Conservation (phyloP, 148 eudicot species). For the Heliamphora exappendiculata region DNA sequence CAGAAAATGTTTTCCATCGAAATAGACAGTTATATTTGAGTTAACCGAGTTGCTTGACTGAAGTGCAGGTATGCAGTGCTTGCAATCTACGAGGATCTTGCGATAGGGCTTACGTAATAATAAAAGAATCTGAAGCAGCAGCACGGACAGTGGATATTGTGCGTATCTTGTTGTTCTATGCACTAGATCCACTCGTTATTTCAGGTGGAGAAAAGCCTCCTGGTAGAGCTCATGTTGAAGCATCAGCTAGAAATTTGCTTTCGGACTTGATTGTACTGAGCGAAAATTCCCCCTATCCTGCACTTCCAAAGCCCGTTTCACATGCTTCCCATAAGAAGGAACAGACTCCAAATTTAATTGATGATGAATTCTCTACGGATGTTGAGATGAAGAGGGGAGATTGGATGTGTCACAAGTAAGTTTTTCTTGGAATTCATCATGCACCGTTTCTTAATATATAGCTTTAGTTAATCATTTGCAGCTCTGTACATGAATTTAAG, state of each 20-base stretch:
- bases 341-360: slow-evolving; percentile 10
- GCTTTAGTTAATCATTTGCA: too few relatives aligned
- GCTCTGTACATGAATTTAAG: background rate
- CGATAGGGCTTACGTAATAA: slow-evolving; percentile 67
- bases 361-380: slow-evolving; percentile 18
- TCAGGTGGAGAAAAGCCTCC: slow-evolving; percentile 38
- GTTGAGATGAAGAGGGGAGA: slow-evolving; percentile 42
- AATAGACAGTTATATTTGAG: background rate
- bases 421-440: background rate
- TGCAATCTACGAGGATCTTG: slow-evolving; percentile 77
- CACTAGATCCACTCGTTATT: slow-evolving; percentile 55
- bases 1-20: too few relatives aligned
- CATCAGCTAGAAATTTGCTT: slow-evolving; percentile 67
- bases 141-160: slow-evolving; percentile 83
- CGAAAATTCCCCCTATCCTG: slow-evolving; percentile 34
- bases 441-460: too few relatives aligned
- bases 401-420: slow-evolving; percentile 67
- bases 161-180: slow-evolving; percentile 67
- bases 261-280: slow-evolving; percentile 52
- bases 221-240: slow-evolving; percentile 39
- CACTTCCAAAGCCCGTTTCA: slow-evolving; percentile 29
- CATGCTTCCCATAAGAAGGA: slow-evolving; percentile 24
- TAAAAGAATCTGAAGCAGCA: slow-evolving; percentile 51
- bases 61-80: slow-evolving; percentile 64
- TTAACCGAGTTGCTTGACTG: background rate